Evolutionary conservation across 2,329 filamentous ascomycete genomes (phyloP), one percentile per base, ranked within the genome.

Genomic region (Nothopassalora personata): DNA sequence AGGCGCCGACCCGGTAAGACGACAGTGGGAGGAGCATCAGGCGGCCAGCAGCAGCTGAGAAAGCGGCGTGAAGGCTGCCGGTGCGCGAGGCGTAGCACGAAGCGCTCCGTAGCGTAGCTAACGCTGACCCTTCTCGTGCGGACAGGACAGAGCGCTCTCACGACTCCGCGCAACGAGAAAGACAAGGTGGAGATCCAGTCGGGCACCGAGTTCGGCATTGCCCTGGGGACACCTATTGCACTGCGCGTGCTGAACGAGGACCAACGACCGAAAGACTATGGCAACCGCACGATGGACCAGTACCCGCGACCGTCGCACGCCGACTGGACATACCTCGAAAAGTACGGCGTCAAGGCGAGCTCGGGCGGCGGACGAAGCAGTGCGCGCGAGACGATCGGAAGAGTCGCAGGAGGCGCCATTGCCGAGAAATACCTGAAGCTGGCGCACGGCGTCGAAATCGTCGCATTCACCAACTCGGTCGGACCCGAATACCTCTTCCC

Each of bases 241-340:
- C 84, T 97, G 78, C 79, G 89, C 60, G 92, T 97, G 47, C 82
- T 86, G 75, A 97, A 97, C 75, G 87, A 97, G 79, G 92, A 97
- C 74, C 91, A 96, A 73, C 81, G 93, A 63, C 93, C 92, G 39
- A 86, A 90, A 73, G 94, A 99, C 79, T 97, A 97, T 76, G 89
- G 89, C 58, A 55, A 62, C 76, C 84, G 85, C 72, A 96, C 92
- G 31, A 97, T 97, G 85, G 90, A 97, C 76, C 78, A 86, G 63
- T 97, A 88, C 81, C 94, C 94, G 4, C 84, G 94, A 54, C 94
- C 93, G 36, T 91, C 86, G 73, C 94, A 97, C 77, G 93, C 94
- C 60, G 93, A 97, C 77, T 97, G 89, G 85, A 97, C 94, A 61
- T 97, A 97, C 78, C 82, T 96, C 61, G 90, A 96, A 75, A 97